Conservation (phyloP, 176 grass and related monocot species). For the Juncus effusus region DNA sequence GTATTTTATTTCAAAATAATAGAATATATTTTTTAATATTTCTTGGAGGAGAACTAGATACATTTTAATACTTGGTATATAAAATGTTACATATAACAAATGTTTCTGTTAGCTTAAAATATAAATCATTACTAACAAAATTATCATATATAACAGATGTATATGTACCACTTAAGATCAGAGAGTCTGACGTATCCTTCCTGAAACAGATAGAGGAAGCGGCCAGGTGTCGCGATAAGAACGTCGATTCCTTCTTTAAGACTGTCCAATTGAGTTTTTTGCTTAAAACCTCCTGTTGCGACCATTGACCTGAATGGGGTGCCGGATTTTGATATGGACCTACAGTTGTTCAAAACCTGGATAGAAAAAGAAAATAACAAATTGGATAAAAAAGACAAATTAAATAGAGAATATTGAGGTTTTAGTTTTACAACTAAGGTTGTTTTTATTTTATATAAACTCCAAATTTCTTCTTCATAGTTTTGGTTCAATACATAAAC, state of each 20-base stretch:
- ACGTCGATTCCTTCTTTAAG: constrained; percentile 87
- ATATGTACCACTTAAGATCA: constrained; percentile 71
- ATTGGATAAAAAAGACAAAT: not conserved
- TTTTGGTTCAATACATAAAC: no score
- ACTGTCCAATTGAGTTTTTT: constrained; percentile 80
- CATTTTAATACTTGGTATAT: no score
- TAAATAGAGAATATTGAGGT: not conserved
- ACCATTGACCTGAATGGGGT: constrained; percentile 92
- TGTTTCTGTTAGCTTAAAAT: no score
- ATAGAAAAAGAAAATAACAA: not conserved
- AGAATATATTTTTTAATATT: no score
- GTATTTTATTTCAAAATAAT: no score
- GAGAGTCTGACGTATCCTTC: constrained; percentile 69
- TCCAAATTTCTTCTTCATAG: no score
- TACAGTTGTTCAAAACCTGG: constrained; percentile 84
- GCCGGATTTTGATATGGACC: constrained; percentile 63
- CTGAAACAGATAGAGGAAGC: constrained; percentile 77
- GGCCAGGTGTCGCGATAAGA: constrained; percentile 80
- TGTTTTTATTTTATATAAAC: no score
- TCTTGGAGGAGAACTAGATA: no score
- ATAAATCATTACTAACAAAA: no score
- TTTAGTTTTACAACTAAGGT: no score
- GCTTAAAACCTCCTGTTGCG: constrained; percentile 81
- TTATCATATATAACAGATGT: no score
- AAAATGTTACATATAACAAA: no score